A percentile compares a stretch with the other conserved stretches of the same genome.
Conservation (phyloP, 768 basidiomycete genomes). For the Paxillus involutus region DNA sequence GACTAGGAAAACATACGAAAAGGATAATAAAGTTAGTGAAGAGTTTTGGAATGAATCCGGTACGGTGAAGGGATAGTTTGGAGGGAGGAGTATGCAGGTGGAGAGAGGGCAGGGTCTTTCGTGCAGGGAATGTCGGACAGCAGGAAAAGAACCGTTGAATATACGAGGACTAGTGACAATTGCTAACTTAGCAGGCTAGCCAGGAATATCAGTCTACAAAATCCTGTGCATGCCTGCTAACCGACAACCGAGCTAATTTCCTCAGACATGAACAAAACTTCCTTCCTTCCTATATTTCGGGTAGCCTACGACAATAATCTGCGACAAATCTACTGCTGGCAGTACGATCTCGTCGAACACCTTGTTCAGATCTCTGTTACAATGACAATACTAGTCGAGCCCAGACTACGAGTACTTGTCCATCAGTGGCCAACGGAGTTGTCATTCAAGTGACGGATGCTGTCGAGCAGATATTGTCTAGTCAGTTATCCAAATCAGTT, state of each 20-base stretch:
- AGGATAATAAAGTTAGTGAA: conserved; percentile 1
- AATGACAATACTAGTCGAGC: no score
- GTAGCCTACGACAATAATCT: no score
- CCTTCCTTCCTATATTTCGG: no score
- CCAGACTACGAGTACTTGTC: no score
- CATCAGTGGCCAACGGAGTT: no score
- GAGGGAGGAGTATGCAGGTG: not conserved
- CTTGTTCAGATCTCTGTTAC: no score
- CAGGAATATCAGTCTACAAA: no score
- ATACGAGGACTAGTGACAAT: not conserved
- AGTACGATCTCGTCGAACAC: no score
- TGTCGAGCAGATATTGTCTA: not conserved
- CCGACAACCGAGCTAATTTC: not conserved
- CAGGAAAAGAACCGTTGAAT: not conserved
- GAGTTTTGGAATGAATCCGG: not conserved
- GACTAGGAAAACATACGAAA: conserved; percentile 24
- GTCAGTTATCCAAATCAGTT: not conserved
- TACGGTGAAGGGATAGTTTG: not conserved
- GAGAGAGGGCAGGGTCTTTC: not conserved
- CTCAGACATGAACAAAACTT: no score
- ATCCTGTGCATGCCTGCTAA: not conserved
- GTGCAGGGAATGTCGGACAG: not conserved
- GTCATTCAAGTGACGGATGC: not conserved
- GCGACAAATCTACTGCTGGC: no score
- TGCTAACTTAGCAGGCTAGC: not conserved